Percentiles rank a stretch among this genome's conserved stretches.
These are phyloP conservation scores for Tuber melanosporum DNA, from an alignment of 495 filamentous ascomycete genomes.

Conservation along the genomic window DNA sequence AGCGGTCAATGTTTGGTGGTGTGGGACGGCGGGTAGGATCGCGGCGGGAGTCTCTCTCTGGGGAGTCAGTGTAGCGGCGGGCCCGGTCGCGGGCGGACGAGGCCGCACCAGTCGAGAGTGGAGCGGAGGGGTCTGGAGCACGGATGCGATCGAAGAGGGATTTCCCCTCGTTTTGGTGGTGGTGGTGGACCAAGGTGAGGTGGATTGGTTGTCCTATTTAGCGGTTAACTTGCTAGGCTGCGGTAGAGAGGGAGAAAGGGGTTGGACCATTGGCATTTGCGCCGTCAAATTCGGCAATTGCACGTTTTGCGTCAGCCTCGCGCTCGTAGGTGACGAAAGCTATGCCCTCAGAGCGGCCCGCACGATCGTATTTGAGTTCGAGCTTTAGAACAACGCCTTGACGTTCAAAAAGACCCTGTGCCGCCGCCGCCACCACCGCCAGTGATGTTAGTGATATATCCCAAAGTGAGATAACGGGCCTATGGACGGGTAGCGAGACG, in stretches of 20 bases:
- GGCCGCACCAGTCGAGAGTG: background rate
- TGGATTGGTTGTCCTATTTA: conserved; percentile 68
- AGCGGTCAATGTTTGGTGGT: conserved; percentile 66
- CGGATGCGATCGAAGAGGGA: conserved; percentile 62
- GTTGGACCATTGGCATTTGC: conserved; percentile 74
- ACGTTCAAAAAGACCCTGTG: conserved; percentile 68
- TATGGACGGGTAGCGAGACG: conserved; percentile 10
- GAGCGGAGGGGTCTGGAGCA: conserved; percentile 44
- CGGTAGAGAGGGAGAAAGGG: background rate
- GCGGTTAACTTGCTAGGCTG: conserved; percentile 14
- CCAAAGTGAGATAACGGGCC: conserved; percentile 2
- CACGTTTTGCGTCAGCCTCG: conserved; percentile 60
- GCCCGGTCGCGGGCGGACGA: background rate
- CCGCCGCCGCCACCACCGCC: conserved; percentile 8
- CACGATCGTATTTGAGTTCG: conserved; percentile 76
- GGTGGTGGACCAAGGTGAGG: conserved; percentile 55
- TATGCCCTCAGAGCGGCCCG: conserved; percentile 79
- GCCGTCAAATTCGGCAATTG: conserved; percentile 75
- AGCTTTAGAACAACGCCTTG: conserved; percentile 68
- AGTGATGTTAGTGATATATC: conserved; percentile 3
- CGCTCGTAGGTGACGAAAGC: conserved; percentile 76
- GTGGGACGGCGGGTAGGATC: conserved; percentile 39
- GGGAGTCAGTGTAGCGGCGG: conserved; percentile 44
- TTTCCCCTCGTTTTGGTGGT: conserved; percentile 40
- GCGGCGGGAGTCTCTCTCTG: conserved; percentile 38